Percentiles rank a stretch among this genome's conserved stretches.
phyloP scores from a whole-genome alignment of 2,329 filamentous ascomycete species.

The Microcyclosporella mali region DNA sequence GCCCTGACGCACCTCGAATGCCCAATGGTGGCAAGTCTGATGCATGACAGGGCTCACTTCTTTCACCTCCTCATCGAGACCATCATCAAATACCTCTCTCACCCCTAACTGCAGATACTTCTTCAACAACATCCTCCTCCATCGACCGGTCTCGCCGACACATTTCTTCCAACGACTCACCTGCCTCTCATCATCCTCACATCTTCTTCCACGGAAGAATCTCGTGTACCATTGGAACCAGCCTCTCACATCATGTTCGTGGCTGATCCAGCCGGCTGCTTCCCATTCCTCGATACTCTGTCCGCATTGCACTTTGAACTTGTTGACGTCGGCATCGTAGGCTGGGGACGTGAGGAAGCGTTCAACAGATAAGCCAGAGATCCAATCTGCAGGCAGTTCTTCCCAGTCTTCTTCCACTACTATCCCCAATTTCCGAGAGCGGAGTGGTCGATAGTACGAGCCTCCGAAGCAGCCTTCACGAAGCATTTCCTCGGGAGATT shows the following conservation, averaged over 20 bases:
- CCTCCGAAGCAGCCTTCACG: conserved; percentile 50
- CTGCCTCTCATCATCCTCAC: conserved; percentile 49
- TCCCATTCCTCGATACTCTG: conserved; percentile 54
- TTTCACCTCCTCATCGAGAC: conserved; percentile 33
- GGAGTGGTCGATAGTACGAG: conserved; percentile 46
- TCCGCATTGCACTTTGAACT: conserved; percentile 48
- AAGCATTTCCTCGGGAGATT: conserved; percentile 48
- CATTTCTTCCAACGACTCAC: conserved; percentile 48
- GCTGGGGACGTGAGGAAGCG: conserved; percentile 36
- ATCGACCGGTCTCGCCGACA: conserved; percentile 47
- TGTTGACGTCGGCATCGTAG: conserved; percentile 48
- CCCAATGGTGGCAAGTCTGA: conserved; percentile 54
- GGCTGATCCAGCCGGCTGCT: conserved; percentile 50
- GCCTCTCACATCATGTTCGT: conserved; percentile 47
- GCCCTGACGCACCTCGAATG: conserved; percentile 47
- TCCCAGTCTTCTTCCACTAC: conserved; percentile 44
- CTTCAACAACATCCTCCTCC: conserved; percentile 47
- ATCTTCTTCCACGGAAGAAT: conserved; percentile 47
- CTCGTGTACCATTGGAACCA: conserved; percentile 55
- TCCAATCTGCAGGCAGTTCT: conserved; percentile 41
- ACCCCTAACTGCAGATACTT: conserved; percentile 46
- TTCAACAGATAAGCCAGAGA: conserved; percentile 34
- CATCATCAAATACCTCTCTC: conserved; percentile 44
- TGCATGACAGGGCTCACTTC: conserved; percentile 52
- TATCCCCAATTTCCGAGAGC: conserved; percentile 38